Base-by-base conservation (phyloP, 202 grass and related monocot genomes). In the Schoenoplectus tabernaemontani region DNA sequence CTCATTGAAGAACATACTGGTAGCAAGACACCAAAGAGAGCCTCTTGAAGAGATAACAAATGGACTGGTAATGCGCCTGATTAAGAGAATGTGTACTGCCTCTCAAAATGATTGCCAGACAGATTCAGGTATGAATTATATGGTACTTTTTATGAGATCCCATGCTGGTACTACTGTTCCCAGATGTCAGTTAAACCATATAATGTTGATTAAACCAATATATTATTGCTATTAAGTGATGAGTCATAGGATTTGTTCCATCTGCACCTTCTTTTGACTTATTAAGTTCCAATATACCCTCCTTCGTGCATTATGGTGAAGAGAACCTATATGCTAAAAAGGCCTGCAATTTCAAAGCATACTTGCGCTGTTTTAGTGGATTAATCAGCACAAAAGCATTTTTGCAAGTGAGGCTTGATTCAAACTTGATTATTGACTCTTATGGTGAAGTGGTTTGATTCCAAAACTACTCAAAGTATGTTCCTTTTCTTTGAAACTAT, bases 11-110 rank as follows among this genome's bases (percentile, higher is more conserved):
- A 94, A 87, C 78, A 59, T 98, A 84, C 23, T 92, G 54, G 77
- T 70, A 56, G 89, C 78, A 37, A 83, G 91, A 90, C 86, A 81
- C 74, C 84, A 94, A 43, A 84, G 28, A 11, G 88, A 92, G 60
- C 46, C 87, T 64, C 58, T 90, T 86, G 91, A 92, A 87, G 95
- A 94, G 71, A 89, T 89, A 63, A 85, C 87, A 1, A 84, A 94
- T 92, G 86, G 87, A 78, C 87, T 98, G 32, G 83, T 94, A 39
- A 28, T 79, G 77, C 89, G 86, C 61, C 80, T 98, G 78, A 90
- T 94, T 59, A 98, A 91, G 88, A 89, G 89, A 86, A 98, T 98
- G 91, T 92, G 91, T 76, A 57, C 58, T 4, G 24, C 83, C 69
- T 76, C 82, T 82, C 89, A 85, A 86, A 88, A 64, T 84, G 26